These are phyloP conservation scores for Xylaria sp. DNA, from an alignment of 2,329 filamentous ascomycete genomes.

Conservation along the genomic window DNA sequence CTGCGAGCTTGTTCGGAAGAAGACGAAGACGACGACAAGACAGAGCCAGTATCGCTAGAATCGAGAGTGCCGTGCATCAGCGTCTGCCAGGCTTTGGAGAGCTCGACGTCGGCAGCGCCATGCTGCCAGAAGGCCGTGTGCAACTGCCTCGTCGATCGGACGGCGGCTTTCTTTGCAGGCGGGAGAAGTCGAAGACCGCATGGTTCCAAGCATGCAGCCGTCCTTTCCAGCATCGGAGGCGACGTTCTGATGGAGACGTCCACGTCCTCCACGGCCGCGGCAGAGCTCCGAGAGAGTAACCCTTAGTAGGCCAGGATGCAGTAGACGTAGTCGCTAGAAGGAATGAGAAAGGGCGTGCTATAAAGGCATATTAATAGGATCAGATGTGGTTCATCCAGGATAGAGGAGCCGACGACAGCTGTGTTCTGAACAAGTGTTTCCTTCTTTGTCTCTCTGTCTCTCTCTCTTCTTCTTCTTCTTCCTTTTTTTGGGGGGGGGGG, in stretches of 20 bases:
- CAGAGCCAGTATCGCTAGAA: slow-evolving; percentile 40
- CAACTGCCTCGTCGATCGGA: slow-evolving; percentile 58
- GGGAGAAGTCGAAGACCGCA: slow-evolving; percentile 65
- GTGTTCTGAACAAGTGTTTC: too few relatives aligned
- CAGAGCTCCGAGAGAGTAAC: background rate
- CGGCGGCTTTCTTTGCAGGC: slow-evolving; percentile 50
- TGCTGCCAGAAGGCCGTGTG: slow-evolving; percentile 66
- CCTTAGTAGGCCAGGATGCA: background rate
- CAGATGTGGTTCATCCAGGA: background rate
- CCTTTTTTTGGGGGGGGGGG: too few relatives aligned
- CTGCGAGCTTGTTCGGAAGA: slow-evolving; percentile 42
- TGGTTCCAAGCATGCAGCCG: slow-evolving; percentile 66
- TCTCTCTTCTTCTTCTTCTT: background rate
- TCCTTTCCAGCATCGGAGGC: slow-evolving; percentile 67
- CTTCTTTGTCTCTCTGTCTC: too few relatives aligned
- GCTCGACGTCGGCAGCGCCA: slow-evolving; percentile 62
- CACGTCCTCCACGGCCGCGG: slow-evolving; percentile 18
- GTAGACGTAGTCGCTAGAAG: background rate
- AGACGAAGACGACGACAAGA: slow-evolving; percentile 25
- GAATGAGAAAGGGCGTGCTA: background rate
- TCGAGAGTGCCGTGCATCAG: slow-evolving; percentile 51
- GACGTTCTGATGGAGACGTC: slow-evolving; percentile 23
- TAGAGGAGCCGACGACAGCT: too few relatives aligned
- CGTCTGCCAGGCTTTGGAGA: slow-evolving; percentile 57
- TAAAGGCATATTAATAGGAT: slow-evolving; percentile 20